These are phyloP conservation scores for Chrysophaeum taylorii DNA, from an alignment of 352 stramenopile species.

Conservation along the genomic window DNA sequence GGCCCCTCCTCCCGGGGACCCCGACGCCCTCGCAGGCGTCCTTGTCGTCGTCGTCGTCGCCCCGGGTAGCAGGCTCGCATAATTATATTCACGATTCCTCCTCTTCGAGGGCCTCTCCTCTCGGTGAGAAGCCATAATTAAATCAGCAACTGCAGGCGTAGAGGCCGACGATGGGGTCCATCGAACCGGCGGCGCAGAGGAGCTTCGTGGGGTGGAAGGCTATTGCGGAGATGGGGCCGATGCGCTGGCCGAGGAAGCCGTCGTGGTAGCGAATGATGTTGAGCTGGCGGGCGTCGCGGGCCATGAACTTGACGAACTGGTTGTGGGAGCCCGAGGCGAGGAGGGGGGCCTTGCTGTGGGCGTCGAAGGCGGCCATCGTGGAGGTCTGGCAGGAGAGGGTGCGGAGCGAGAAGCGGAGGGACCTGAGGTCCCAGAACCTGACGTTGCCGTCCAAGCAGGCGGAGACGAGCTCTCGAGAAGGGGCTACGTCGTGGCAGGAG, in stretches of 20 bases:
- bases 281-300: conserved; percentile 61
- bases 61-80: too few relatives aligned
- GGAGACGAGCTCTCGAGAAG: conserved; percentile 76
- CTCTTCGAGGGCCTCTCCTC: too few relatives aligned
- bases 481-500: conserved; percentile 41
- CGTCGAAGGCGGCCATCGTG: conserved; percentile 87
- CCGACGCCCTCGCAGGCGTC: too few relatives aligned
- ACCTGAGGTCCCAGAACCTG: conserved; percentile 91
- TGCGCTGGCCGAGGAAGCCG: conserved; percentile 86
- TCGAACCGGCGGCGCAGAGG: conserved; percentile 82
- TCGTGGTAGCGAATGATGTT: conserved; percentile 80
- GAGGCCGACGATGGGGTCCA: conserved; percentile 86
- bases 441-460: conserved; percentile 83
- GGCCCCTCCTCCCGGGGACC: too few relatives aligned
- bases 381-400: conserved; percentile 74
- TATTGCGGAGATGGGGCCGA: conserved; percentile 88
- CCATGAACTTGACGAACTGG: conserved; percentile 97
- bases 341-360: conserved; percentile 87
- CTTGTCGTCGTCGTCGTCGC: too few relatives aligned
- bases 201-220: conserved; percentile 92
- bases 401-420: conserved; percentile 34
- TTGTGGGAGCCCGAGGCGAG: conserved; percentile 92
- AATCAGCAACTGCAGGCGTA: conserved; percentile 46
- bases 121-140: too few relatives aligned
- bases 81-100: too few relatives aligned